These are phyloP conservation scores for Gynostemma pentaphyllum DNA, from an alignment of 306 rosid genomes.

Conservation along the genomic window DNA sequence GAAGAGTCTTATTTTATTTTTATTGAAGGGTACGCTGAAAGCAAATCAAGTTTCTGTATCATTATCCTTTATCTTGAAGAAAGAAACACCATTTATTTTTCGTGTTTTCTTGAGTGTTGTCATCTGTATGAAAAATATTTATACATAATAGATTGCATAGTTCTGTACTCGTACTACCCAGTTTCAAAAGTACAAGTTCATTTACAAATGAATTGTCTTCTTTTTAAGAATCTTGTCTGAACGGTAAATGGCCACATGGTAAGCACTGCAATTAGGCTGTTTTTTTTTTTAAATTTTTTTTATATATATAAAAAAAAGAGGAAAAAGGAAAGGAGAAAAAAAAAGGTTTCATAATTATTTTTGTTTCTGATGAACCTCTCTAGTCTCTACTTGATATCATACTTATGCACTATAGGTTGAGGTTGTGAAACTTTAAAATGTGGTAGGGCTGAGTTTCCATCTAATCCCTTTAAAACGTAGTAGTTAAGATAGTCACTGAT, in stretches of 20 bases:
- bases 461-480: slow-evolving; percentile 53
- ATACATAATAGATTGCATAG: not conserved
- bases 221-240: no score
- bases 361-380: not conserved
- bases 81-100: slow-evolving; percentile 1
- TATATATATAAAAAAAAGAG: no score
- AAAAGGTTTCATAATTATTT: not conserved
- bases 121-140: slow-evolving; percentile 1
- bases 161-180: slow-evolving; percentile 1
- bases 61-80: slow-evolving; percentile 3
- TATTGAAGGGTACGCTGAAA: slow-evolving; percentile 2
- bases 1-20: no score
- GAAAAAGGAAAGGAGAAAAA: no score
- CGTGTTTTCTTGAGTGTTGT: slow-evolving; percentile 9
- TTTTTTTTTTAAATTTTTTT: no score
- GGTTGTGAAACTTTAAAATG: slow-evolving; percentile 21
- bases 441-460: slow-evolving; percentile 50
- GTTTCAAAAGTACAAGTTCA: slow-evolving; percentile 1
- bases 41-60: slow-evolving; percentile 7
- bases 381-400: no score
- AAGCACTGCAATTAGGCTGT: no score
- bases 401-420: no score
- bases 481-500: slow-evolving; percentile 39
- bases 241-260: no score
- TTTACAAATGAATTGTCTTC: not conserved